Evolutionary conservation across 1,284 basidiomycete genomes (phyloP).

Genomic region (Puccinia coronata): DNA sequence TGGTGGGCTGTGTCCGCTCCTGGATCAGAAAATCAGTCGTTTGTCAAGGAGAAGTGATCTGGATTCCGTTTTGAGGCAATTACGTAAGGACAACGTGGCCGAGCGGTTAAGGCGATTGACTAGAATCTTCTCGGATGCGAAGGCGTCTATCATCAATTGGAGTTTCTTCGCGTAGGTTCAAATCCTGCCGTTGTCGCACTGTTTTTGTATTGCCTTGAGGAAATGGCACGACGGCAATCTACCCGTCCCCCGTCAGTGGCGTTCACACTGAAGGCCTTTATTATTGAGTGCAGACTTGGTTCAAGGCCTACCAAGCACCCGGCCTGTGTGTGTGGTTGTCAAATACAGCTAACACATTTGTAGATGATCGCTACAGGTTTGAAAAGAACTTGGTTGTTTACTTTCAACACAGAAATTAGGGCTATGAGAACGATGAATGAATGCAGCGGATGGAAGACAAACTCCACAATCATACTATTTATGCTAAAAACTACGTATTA

Average conservation of each 20-base stretch:
- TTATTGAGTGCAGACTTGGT: no score
- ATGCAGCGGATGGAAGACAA: no score
- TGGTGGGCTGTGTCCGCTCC: no score
- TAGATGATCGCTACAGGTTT: background rate
- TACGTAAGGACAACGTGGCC: conserved; percentile 50
- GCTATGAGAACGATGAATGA: no score
- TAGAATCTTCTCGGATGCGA: conserved; percentile 24
- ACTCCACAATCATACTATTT: background rate
- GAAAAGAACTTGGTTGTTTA: background rate
- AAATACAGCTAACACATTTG: no score
- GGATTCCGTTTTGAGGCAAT: no score
- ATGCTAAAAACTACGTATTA: background rate
- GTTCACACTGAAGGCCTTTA: background rate
- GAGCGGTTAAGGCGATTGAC: conserved; percentile 52
- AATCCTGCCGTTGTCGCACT: conserved; percentile 44
- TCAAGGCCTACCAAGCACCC: no score
- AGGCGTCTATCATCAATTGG: conserved; percentile 49
- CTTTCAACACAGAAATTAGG: no score
- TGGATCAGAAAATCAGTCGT: no score
- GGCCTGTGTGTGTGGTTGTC: no score
- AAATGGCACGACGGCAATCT: background rate
- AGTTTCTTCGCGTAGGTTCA: conserved; percentile 50
- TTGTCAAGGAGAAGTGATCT: no score
- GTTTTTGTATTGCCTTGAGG: no score
- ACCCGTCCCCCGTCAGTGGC: background rate